phyloP scores from a whole-genome alignment of 371 early-diverging fungal genomes.

The Capniomyces stellatus region DNA sequence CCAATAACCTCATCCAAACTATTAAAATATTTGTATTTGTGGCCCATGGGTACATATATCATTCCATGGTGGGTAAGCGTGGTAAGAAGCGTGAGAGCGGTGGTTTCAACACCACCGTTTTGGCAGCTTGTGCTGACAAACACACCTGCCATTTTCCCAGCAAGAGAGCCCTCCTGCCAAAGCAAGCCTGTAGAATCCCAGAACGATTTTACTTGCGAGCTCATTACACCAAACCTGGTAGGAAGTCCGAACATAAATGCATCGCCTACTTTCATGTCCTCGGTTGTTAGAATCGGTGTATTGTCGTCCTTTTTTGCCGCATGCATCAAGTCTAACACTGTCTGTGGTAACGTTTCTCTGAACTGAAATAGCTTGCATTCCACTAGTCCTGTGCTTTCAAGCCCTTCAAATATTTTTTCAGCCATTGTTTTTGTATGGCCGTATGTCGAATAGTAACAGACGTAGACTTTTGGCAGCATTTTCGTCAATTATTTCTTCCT shows the following conservation, averaged over 20 bases:
- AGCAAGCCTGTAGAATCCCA: conserved; percentile 54
- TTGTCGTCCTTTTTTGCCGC: conserved; percentile 35
- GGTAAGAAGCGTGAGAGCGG: conserved; percentile 43
- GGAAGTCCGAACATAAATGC: conserved; percentile 66
- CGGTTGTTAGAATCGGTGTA: conserved; percentile 39
- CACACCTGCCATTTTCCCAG: conserved; percentile 50
- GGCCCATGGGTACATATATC: conserved; percentile 57
- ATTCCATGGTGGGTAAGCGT: conserved; percentile 65
- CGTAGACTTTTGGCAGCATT: conserved; percentile 27
- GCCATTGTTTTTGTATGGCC: conserved; percentile 58
- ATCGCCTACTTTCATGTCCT: conserved; percentile 43
- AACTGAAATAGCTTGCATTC: conserved; percentile 48
- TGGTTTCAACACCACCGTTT: conserved; percentile 66
- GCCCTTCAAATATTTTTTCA: conserved; percentile 39
- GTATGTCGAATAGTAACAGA: conserved; percentile 50
- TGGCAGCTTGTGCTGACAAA: conserved; percentile 56
- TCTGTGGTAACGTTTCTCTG: conserved; percentile 42
- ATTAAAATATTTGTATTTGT: conserved; percentile 27
- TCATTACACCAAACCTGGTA: conserved; percentile 49
- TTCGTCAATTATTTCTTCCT: not conserved
- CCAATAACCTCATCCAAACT: conserved; percentile 32
- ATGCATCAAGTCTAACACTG: conserved; percentile 50
- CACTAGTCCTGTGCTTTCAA: conserved; percentile 32
- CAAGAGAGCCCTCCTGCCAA: conserved; percentile 43
- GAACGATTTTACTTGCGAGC: conserved; percentile 58